Evolutionary conservation across 2,329 filamentous ascomycete species (phyloP), one percentile per base, ranked within the genome.

Genomic region (Fusarium sacchari): DNA sequence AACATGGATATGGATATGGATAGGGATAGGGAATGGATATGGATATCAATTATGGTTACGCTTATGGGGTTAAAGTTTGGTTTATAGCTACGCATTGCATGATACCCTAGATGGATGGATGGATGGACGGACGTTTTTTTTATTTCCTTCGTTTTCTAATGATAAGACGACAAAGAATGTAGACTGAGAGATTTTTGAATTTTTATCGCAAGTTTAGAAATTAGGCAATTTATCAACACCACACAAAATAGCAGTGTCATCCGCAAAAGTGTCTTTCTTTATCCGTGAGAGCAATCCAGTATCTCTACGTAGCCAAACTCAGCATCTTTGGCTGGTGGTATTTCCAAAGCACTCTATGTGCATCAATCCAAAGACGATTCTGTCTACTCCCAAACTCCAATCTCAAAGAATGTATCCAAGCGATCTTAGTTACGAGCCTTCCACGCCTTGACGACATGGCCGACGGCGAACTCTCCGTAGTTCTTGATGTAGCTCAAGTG

Each of bases 381-480:
- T 11, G 1, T 28, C 3, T 46, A 39, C 34, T 15, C 30, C 32
- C 20, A 12, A 37, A 43, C 42, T 36, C 34, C 34, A 11, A 28
- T 10, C 14, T 11, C 49, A 30, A 34, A n/a, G 14, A 52, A 13
- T 46, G 32, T 6, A 8, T 20, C 14, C 17, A n/a, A 22, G n/a
- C 1, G 6, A 20, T n/a, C 37, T 17, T 30, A 67, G 17, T 42
- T 14, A 3, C 62, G 64, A 12, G 43, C 12, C 46, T 69, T 63
- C 36, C 55, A 60, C 77, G 3, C 72, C 72, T 53, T 67, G 74
- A 81, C 80, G 14, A 76, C 79, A 60, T 79, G 79, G 34, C 77
- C 79, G 55, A 78, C 50, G 2, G 52, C 76, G 77, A 63, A 81
- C 10, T 80, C 72, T 49, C 62, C 71, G 39, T 64, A 76, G 26